A percentile compares a stretch with the other conserved stretches of the same genome.
phyloP scores from a whole-genome alignment of 208 protist species.

The Vickermania ingenoplastis region DNA sequence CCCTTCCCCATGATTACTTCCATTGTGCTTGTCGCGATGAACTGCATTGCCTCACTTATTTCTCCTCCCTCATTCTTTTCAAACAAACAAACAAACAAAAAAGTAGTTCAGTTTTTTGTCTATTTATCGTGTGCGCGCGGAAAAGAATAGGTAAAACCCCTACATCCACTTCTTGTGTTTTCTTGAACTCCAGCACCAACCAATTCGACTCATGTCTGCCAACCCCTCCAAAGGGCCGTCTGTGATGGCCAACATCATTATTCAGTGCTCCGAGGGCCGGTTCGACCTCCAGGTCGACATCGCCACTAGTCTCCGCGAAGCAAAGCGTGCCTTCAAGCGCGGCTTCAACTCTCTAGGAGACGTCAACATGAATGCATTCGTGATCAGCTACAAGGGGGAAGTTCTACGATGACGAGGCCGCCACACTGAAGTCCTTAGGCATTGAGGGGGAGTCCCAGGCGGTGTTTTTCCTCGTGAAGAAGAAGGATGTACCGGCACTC shows the following conservation, averaged over 20 bases:
- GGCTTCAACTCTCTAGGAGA: conserved; percentile 15
- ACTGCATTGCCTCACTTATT: no score
- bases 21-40: no score
- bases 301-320: conserved; percentile 21
- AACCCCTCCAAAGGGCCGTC: not conserved
- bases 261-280: conserved; percentile 58
- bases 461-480: conserved; percentile 37
- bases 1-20: no score
- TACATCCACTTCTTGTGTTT: no score
- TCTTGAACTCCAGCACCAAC: no score
- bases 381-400: conserved; percentile 29
- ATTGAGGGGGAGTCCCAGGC: conserved; percentile 10
- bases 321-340: conserved; percentile 27
- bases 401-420: conserved; percentile 26
- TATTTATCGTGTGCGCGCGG: no score
- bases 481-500: conserved; percentile 15
- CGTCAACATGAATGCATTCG: conserved; percentile 43
- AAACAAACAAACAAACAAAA: no score
- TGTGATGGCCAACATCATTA: conserved; percentile 18
- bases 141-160: no score
- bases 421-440: conserved; percentile 18
- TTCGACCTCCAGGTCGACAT: conserved; percentile 29
- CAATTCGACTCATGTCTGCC: no score
- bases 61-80: no score
- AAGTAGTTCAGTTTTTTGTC: no score